Base-by-base conservation (phyloP, 2,329 filamentous ascomycete genomes). In the Aspergillus novoparasiticus region DNA sequence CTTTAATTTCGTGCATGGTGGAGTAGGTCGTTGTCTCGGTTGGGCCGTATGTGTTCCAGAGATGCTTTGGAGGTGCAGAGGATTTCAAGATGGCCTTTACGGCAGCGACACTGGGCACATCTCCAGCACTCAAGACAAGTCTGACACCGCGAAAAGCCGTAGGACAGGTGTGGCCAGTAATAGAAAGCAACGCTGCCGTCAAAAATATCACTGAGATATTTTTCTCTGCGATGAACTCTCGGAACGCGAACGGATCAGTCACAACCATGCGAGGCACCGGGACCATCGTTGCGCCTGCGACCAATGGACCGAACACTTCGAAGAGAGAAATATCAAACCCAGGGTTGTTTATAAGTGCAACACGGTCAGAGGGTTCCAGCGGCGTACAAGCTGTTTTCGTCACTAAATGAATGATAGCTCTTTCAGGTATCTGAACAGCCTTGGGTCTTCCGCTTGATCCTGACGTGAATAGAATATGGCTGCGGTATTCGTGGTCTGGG, bases 381-480 rank as follows among this genome's bases (percentile, higher is more conserved):
- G 58, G 60, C 30, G 67, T 59, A 56, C 56, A 23, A 2, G 51
- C 48, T 5, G 32, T 59, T 16, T 53, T 59, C 23, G 41, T 60
- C 34, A 45, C 32, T 2, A 67, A 21, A 50, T 67, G 66, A 6
- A 62, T 46, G 26, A 67, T 64, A 12, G 64, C 58, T 16, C 34
- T 82, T 73, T 91, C 89, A 3, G 89, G 86, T 72, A 92, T 92
- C 62, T 88, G 84, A 10, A 96, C 92, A 64, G 91, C 90, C 80
- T 94, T 95, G 34, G 91, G 91, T 69, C 85, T 82, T 45, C 90
- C 90, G 76, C 93, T 90, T 1, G 71, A 71, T 21, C 92, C 91
- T 2, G 83, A 86, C 0, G 89, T 91, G 72, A 90, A 91, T 28
- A 88, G 57, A 39, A 68, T 67, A 41, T 67, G 66, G 14, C 55